These are phyloP conservation scores for Rhizodiscina lignyota DNA, from an alignment of 495 filamentous ascomycete genomes.

Conservation along the genomic window DNA sequence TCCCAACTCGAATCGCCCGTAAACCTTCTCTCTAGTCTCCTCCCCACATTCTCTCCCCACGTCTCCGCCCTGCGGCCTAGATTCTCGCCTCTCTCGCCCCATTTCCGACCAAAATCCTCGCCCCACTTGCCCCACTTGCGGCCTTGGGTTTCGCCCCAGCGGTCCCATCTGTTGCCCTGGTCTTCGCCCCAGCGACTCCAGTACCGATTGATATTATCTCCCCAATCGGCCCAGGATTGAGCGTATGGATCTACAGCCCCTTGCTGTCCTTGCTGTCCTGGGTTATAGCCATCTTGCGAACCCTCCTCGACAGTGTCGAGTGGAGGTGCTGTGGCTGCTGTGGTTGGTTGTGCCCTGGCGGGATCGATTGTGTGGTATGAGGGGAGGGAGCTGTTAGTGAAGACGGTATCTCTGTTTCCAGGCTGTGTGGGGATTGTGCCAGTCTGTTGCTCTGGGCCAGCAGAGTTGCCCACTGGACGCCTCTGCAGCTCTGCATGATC, in stretches of 20 bases:
- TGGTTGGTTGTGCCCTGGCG: background rate
- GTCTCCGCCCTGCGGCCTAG: constrained; percentile 7
- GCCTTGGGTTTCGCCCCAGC: constrained; percentile 5
- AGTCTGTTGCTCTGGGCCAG: no score
- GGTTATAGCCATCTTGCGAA: background rate
- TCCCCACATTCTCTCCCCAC: constrained; percentile 7
- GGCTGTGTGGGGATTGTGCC: background rate
- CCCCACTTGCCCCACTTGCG: constrained; percentile 12
- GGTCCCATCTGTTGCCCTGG: constrained; percentile 3
- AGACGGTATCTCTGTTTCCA: background rate
- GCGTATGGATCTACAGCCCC: background rate
- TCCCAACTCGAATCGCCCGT: constrained; percentile 5
- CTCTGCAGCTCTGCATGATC: no score
- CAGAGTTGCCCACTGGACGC: no score
- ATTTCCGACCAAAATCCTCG: constrained; percentile 8
- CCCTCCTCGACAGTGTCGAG: background rate
- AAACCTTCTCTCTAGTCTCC: constrained; percentile 5
- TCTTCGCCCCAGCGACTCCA: no score
- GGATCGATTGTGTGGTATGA: background rate
- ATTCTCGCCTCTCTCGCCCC: constrained; percentile 7
- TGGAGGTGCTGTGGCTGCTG: background rate
- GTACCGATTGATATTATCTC: no score
- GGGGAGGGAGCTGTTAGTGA: background rate
- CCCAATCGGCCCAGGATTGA: no score
- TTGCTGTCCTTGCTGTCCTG: background rate